Percentiles rank a stretch among this genome's conserved stretches.
phyloP scores from a whole-genome alignment of 2,329 filamentous ascomycete species.

The Diaporthe citriasiana region DNA sequence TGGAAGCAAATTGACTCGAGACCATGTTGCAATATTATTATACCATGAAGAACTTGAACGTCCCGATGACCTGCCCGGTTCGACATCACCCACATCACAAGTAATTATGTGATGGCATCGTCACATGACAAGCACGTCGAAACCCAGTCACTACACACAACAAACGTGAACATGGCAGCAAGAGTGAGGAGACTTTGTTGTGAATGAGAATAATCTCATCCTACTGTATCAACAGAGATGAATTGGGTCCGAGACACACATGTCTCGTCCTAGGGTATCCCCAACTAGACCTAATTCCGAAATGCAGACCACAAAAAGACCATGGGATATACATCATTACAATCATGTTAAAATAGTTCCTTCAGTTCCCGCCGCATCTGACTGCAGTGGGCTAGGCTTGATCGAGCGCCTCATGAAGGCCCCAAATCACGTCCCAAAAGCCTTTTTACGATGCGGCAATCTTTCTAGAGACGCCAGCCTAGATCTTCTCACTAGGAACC shows the following conservation, averaged over 20 bases:
- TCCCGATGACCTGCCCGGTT: too few species aligned
- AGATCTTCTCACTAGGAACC: conserved; percentile 36
- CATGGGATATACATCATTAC: conserved; percentile 1
- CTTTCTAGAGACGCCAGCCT: background rate
- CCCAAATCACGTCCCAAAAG: too few species aligned
- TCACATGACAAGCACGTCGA: background rate
- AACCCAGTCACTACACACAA: background rate
- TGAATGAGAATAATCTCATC: background rate
- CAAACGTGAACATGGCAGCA: background rate
- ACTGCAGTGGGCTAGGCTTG: background rate
- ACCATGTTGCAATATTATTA: too few species aligned
- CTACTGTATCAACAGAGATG: background rate
- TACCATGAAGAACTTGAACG: too few species aligned
- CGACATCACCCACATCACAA: too few species aligned
- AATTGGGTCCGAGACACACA: background rate
- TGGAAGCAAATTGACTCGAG: too few species aligned
- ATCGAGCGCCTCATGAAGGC: background rate
- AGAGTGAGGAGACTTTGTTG: background rate
- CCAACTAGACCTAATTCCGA: background rate
- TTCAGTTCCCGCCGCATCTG: background rate
- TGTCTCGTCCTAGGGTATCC: background rate
- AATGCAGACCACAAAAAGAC: background rate
- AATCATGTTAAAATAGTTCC: background rate
- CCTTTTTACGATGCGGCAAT: too few species aligned
- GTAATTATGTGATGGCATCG: background rate